phyloP scores from a whole-genome alignment of 148 eudicot species.

The Chenopodium album region DNA sequence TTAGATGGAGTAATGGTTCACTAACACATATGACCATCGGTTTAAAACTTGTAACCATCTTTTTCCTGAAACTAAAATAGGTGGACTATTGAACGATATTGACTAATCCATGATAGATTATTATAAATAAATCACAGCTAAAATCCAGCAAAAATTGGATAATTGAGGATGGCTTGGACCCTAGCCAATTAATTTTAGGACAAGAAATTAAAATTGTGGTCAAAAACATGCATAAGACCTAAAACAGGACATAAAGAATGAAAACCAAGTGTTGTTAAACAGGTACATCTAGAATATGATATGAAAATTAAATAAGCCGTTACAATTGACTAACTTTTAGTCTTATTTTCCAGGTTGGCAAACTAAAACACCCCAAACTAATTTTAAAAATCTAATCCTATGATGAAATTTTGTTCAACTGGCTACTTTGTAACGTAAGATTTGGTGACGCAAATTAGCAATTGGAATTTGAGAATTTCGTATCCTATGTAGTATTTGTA shows the following conservation, averaged over 20 bases:
- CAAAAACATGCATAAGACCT: conserved; percentile 23
- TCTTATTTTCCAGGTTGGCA: conserved; percentile 22
- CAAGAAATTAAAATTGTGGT: conserved; percentile 14
- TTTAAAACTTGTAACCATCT: too few relatives aligned
- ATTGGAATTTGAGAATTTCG: not conserved
- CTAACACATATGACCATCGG: too few relatives aligned
- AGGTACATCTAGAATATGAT: conserved; percentile 6
- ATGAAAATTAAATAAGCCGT: conserved; percentile 15
- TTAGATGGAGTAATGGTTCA: not conserved
- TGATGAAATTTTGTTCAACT: not conserved
- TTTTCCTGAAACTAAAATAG: too few relatives aligned
- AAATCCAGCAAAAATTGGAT: not conserved
- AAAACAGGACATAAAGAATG: not conserved
- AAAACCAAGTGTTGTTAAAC: conserved; percentile 7
- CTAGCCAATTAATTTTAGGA: not conserved
- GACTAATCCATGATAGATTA: too few relatives aligned
- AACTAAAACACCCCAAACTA: not conserved
- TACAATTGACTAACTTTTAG: conserved; percentile 26
- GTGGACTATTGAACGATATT: too few relatives aligned
- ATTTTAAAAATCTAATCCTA: not conserved
- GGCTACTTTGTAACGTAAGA: not conserved
- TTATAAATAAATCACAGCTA: too few relatives aligned
- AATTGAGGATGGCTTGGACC: not conserved
- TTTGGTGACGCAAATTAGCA: not conserved
- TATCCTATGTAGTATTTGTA: not conserved